These are phyloP conservation scores for Pseudocercospora fuligena DNA, from an alignment of 2,329 filamentous ascomycete species.

Conservation along the genomic window DNA sequence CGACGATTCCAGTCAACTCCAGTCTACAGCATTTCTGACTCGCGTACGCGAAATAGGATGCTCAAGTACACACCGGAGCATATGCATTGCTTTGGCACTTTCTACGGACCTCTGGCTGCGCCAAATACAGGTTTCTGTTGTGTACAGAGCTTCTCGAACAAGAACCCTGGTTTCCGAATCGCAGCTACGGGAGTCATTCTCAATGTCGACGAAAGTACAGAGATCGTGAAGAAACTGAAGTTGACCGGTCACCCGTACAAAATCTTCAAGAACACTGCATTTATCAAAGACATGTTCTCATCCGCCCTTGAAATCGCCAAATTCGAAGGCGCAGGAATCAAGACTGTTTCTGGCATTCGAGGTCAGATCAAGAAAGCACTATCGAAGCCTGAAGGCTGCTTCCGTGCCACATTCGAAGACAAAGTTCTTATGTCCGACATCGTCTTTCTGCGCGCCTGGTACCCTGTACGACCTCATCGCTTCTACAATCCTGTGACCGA, in stretches of 20 bases:
- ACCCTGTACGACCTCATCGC: slow-evolving; percentile 88
- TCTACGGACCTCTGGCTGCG: slow-evolving; percentile 92
- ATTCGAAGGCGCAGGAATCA: slow-evolving; percentile 94
- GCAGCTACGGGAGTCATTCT: slow-evolving; percentile 92
- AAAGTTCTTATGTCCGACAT: slow-evolving; percentile 97
- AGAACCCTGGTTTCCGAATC: slow-evolving; percentile 88
- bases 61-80: slow-evolving; percentile 99
- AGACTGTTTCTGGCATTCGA: slow-evolving; percentile 91
- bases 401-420: slow-evolving; percentile 97
- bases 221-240: slow-evolving; percentile 99
- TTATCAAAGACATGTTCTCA: slow-evolving; percentile 98
- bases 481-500: slow-evolving; percentile 98
- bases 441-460: slow-evolving; percentile 95
- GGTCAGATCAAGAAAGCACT: slow-evolving; percentile 97
- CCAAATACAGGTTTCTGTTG: slow-evolving; percentile 96
- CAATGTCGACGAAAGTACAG: slow-evolving; percentile 90
- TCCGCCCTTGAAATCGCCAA: slow-evolving; percentile 93
- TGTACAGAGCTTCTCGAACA: slow-evolving; percentile 84
- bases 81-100: slow-evolving; percentile 97
- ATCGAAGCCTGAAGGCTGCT: slow-evolving; percentile 90
- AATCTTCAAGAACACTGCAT: slow-evolving; percentile 99
- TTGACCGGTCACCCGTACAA: slow-evolving; percentile 92
- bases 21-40: slow-evolving; percentile 94
- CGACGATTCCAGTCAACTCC: slow-evolving; percentile 90
- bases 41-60: slow-evolving; percentile 92